phyloP scores from a whole-genome alignment of 352 stramenopile species.

The Phytophthora melonis region DNA sequence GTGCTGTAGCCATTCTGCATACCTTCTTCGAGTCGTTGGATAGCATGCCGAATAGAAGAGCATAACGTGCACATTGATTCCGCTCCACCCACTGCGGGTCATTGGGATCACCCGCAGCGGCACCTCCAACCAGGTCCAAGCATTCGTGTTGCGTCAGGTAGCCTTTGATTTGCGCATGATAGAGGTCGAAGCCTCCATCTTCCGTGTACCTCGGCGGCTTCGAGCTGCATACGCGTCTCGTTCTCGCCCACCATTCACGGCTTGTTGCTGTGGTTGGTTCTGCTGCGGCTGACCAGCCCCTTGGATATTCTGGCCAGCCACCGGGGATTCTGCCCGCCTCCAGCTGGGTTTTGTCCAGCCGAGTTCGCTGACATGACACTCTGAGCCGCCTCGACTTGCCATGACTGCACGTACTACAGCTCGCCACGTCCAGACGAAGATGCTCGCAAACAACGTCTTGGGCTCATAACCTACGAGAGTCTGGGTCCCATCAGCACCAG shows the following conservation, averaged over 20 bases:
- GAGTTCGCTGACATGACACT: too few relatives aligned
- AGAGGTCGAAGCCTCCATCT: conserved; percentile 1
- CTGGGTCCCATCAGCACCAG: too few relatives aligned
- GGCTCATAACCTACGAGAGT: too few relatives aligned
- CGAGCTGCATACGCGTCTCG: neutral
- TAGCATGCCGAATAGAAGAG: neutral
- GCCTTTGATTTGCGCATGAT: neutral
- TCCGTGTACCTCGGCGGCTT: neutral
- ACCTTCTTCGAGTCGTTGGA: conserved; percentile 15
- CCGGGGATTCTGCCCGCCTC: too few relatives aligned
- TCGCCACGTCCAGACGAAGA: too few relatives aligned
- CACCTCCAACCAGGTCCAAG: neutral
- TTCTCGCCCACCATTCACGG: neutral
- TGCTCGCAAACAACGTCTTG: too few relatives aligned
- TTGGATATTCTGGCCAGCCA: too few relatives aligned
- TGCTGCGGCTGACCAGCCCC: neutral
- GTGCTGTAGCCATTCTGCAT: neutral
- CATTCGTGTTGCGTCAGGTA: neutral
- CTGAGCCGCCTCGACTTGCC: too few relatives aligned
- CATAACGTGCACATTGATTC: conserved; percentile 15
- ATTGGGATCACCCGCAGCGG: neutral
- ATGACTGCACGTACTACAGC: too few relatives aligned
- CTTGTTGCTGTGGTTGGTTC: conserved; percentile 9
- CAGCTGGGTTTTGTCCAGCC: too few relatives aligned
- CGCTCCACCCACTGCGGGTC: neutral